A percentile compares a stretch with the other conserved stretches of the same genome.
phyloP scores from a whole-genome alignment of 129 eudicot genomes.

The Lactuca sativa region DNA sequence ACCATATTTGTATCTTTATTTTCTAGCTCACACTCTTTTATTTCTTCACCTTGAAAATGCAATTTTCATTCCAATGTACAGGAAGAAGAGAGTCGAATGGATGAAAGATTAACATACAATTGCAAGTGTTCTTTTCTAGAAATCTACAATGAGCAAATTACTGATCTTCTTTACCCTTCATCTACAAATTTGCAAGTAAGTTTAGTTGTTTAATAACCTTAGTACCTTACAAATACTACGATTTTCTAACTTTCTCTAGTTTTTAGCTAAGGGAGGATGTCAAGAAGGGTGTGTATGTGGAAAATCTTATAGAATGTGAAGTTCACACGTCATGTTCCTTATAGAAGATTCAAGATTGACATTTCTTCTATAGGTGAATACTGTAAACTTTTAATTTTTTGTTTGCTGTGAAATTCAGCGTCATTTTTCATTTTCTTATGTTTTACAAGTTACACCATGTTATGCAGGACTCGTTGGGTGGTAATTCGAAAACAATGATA shows the following conservation, averaged over 20 bases:
- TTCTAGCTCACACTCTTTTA: background rate
- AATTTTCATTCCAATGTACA: background rate
- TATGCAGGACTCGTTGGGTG: constrained; percentile 91
- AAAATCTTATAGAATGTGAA: too few species aligned
- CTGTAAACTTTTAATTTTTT: constrained; percentile 22
- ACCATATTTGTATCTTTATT: background rate
- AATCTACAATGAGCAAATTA: too few species aligned
- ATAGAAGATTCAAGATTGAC: too few species aligned
- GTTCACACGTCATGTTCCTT: too few species aligned
- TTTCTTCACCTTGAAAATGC: background rate
- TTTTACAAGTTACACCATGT: constrained; percentile 3
- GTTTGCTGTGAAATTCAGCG: background rate
- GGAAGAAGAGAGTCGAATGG: too few species aligned
- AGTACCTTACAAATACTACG: background rate
- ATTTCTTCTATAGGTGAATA: too few species aligned
- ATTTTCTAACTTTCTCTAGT: constrained; percentile 7
- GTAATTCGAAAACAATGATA: too few species aligned
- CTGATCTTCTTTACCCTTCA: too few species aligned
- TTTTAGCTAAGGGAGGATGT: constrained; percentile 68
- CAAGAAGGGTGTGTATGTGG: too few species aligned
- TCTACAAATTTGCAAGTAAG: too few species aligned
- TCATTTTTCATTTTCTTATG: background rate
- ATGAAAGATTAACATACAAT: too few species aligned
- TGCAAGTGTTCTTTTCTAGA: too few species aligned
- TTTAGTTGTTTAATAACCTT: constrained; percentile 2